phyloP scores from a whole-genome alignment of 1,284 basidiomycete genomes.

The Leucoagaricus sp. region DNA sequence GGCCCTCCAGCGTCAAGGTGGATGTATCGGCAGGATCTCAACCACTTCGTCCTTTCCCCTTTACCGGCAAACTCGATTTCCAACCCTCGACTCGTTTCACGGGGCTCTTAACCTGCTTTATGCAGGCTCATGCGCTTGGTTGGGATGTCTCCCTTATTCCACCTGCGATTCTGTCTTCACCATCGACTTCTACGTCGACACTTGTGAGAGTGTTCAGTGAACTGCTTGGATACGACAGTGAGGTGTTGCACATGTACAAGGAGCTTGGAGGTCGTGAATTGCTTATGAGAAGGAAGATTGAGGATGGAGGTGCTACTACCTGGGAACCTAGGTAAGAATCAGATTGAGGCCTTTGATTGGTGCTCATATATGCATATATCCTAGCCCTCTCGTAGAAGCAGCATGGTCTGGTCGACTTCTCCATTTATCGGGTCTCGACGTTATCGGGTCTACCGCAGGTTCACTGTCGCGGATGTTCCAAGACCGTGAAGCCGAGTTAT shows the following conservation, averaged over 20 bases:
- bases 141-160: slow-evolving; percentile 57
- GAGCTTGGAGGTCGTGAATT: slow-evolving; percentile 67
- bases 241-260: slow-evolving; percentile 65
- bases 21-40: slow-evolving; percentile 51
- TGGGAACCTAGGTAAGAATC: slow-evolving; percentile 60
- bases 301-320: slow-evolving; percentile 54
- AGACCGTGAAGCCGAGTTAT: slow-evolving; percentile 62
- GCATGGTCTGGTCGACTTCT: slow-evolving; percentile 58
- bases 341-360: not conserved
- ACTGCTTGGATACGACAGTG: slow-evolving; percentile 58
- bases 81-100: slow-evolving; percentile 42
- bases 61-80: slow-evolving; percentile 34
- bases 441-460: slow-evolving; percentile 63
- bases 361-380: slow-evolving; percentile 4
- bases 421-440: slow-evolving; percentile 61
- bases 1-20: slow-evolving; percentile 34
- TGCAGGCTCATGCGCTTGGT: slow-evolving; percentile 54
- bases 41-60: slow-evolving; percentile 40
- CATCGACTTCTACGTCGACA: slow-evolving; percentile 52
- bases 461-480: slow-evolving; percentile 58
- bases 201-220: slow-evolving; percentile 50
- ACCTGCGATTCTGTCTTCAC: slow-evolving; percentile 46
- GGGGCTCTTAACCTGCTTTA: slow-evolving; percentile 46
- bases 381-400: slow-evolving; percentile 56
- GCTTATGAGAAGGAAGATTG: slow-evolving; percentile 58